phyloP scores from a whole-genome alignment of 176 grass and related monocot genomes.

The Eragrostis nindensis region DNA sequence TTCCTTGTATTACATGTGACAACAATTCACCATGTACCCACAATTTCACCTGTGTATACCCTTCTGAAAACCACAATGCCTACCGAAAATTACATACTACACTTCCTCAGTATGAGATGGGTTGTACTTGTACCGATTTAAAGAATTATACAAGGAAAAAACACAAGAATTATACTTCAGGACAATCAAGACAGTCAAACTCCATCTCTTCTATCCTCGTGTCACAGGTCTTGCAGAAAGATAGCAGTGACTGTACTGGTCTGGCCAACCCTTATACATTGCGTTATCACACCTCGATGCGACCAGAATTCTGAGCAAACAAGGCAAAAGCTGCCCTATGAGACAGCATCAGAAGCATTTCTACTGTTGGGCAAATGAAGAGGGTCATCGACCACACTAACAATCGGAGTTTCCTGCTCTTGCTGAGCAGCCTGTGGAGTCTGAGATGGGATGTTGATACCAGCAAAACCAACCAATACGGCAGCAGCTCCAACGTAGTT shows the following conservation, averaged over 20 bases:
- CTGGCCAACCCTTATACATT: neutral
- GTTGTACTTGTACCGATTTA: slow-evolving; percentile 7
- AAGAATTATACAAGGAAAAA: neutral
- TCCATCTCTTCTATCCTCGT: neutral
- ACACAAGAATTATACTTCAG: neutral
- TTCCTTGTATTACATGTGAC: too few relatives aligned
- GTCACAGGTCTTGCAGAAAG: neutral
- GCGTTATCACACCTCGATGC: neutral
- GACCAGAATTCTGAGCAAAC: slow-evolving; percentile 3
- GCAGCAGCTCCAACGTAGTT: slow-evolving; percentile 79
- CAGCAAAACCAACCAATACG: slow-evolving; percentile 84
- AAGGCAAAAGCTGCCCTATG: neutral
- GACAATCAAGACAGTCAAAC: neutral
- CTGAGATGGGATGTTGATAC: slow-evolving; percentile 73
- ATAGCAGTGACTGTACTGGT: neutral
- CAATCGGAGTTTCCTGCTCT: slow-evolving; percentile 53
- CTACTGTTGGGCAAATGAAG: slow-evolving; percentile 35
- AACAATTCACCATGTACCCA: slow-evolving; percentile 15
- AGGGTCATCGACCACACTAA: slow-evolving; percentile 45
- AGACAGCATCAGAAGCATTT: slow-evolving; percentile 23
- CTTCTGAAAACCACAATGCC: neutral
- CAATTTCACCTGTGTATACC: neutral
- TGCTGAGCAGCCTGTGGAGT: slow-evolving; percentile 37
- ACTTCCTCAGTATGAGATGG: neutral
- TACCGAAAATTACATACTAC: neutral